Evolutionary conservation across 768 basidiomycete species (phyloP), one percentile per base, ranked within the genome.

Genomic region (Auricularia heimuer): DNA sequence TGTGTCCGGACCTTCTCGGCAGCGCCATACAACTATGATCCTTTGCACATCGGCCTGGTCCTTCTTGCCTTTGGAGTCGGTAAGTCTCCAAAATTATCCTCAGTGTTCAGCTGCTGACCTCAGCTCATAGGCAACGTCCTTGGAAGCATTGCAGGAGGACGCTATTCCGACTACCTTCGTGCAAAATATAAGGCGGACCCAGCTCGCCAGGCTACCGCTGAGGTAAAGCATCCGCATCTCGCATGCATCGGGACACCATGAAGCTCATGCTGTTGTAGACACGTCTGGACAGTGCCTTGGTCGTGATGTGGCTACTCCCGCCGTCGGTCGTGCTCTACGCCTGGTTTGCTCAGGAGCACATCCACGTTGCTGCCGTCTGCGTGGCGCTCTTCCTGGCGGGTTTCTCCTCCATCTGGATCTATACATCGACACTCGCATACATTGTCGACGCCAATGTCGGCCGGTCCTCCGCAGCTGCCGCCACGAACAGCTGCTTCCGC

Each of bases 391-490:
- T 93, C 75, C 69, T 85, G 44, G 78, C 81, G 18, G 94, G 92
- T 11, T 88, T 92, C 70, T 83, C 87, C 67, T 80, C 84, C 4
- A 86, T 91, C 69, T 79, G 79, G 75, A 83, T 86, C 61, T 88
- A 89, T 70, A 75, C 85, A 11, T 84, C 85, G 61, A 87, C 89
- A 0, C 75, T 95, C 37, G 88, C 93, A 0, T 95, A 94, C 69
- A 79, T 94, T 39, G 91, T 94, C 16, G 93, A 97, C 69, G 85
- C 91, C 3, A 97, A 95, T 72, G 78, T 80, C 4, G 94, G 93
- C 10, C 82, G 89, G 10, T 74, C 75, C 10, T 73, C 75, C 6
- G 68, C 73, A 3, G 78, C 77, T 1, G 69, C 78, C 11, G 91
- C 92, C 0, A 76, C 81, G 35, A 95, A 95, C 73, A 89, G 88